These are phyloP conservation scores for Collariella sp. DNA, from an alignment of 495 filamentous ascomycete genomes.

Conservation along the genomic window DNA sequence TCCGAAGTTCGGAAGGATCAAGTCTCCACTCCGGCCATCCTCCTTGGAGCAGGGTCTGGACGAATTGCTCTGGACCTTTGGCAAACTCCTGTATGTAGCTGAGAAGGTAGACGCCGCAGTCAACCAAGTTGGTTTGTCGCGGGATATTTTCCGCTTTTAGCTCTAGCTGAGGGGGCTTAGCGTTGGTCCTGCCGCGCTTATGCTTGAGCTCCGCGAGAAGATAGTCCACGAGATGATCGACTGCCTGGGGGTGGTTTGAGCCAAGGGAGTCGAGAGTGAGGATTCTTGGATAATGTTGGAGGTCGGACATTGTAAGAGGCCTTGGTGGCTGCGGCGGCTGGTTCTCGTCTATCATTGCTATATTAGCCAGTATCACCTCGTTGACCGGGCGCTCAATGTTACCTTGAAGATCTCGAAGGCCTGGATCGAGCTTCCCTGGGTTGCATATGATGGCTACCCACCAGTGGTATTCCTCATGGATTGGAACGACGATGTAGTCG, in stretches of 20 bases:
- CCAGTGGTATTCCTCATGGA: conserved; percentile 85
- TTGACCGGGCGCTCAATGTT: not conserved
- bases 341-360: conserved; percentile 12
- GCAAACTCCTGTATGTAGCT: conserved; percentile 78
- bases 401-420: not conserved
- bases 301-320: conserved; percentile 9
- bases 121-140: conserved; percentile 71
- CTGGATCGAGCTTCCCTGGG: conserved; percentile 47
- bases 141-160: conserved; percentile 66
- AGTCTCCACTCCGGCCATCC: conserved; percentile 29
- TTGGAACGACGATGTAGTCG: conserved; percentile 84
- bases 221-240: conserved; percentile 65
- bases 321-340: not conserved
- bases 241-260: conserved; percentile 48
- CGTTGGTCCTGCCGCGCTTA: conserved; percentile 53
- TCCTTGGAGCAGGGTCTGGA: conserved; percentile 28
- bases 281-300: conserved; percentile 49
- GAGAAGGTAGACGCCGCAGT: conserved; percentile 82
- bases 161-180: conserved; percentile 48
- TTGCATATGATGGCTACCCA: conserved; percentile 96
- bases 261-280: conserved; percentile 86
- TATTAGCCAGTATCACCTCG: not conserved
- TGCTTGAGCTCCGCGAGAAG: conserved; percentile 59
- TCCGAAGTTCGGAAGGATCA: conserved; percentile 28
- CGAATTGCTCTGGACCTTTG: conserved; percentile 55